Conservation (phyloP, 192 early-diverging fungal genomes). For the Umbelopsis sp. region DNA sequence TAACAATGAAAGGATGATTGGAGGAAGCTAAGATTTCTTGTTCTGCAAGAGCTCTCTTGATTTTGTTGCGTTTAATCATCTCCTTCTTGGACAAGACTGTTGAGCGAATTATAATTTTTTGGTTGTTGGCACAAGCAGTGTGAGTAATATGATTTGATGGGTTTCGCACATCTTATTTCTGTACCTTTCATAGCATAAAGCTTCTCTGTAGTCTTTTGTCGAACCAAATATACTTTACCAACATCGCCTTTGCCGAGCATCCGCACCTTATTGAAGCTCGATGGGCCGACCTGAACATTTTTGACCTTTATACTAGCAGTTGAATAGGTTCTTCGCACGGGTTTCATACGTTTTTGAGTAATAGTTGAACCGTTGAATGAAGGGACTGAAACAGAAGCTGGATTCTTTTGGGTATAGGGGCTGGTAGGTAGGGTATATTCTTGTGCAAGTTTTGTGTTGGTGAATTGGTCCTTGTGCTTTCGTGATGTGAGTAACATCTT, state of each 20-base stretch:
- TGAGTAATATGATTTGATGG: background rate
- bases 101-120: background rate
- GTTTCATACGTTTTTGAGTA: conserved; percentile 7
- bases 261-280: conserved; percentile 85
- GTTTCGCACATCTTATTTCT: background rate
- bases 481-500: conserved; percentile 32
- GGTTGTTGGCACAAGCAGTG: background rate
- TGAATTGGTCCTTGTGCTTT: conserved; percentile 26
- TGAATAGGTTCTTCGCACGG: conserved; percentile 79
- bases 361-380: conserved; percentile 7
- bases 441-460: background rate
- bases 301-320: conserved; percentile 81
- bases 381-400: conserved; percentile 13
- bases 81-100: conserved; percentile 82
- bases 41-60: conserved; percentile 96
- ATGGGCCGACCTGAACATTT: conserved; percentile 82
- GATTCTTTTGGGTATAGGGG: conserved; percentile 37
- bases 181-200: conserved; percentile 97
- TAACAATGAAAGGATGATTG: conserved; percentile 91
- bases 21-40: conserved; percentile 78
- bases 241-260: conserved; percentile 97
- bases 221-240: conserved; percentile 94
- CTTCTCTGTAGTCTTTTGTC: conserved; percentile 75
- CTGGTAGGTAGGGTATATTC: conserved; percentile 22
- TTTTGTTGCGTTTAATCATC: conserved; percentile 98